Conservation (phyloP, 176 grass and related monocot genomes). For the Musa itinerans region DNA sequence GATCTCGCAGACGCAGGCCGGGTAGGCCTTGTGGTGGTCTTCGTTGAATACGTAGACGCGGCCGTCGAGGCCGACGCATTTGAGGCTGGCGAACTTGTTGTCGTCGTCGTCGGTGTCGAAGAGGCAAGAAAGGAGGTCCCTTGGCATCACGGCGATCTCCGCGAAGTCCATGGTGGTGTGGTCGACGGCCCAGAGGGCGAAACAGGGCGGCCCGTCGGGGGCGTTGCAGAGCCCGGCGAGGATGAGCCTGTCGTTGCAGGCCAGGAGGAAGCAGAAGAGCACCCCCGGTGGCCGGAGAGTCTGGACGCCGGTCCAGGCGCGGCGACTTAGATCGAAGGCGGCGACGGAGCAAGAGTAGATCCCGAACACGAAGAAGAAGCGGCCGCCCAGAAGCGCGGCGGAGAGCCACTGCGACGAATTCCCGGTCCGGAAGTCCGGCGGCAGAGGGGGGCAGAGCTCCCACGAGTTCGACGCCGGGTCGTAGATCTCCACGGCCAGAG, state of each 20-base stretch:
- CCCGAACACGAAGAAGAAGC: constrained; percentile 34
- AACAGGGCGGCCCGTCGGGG: constrained; percentile 2
- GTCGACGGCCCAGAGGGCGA: constrained; percentile 44
- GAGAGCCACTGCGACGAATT: constrained; percentile 48
- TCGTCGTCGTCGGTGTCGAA: constrained; percentile 40
- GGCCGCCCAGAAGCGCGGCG: constrained; percentile 21
- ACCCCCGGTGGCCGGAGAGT: constrained; percentile 26
- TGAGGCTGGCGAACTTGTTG: constrained; percentile 34
- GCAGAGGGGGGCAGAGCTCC: constrained; percentile 35
- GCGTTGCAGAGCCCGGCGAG: constrained; percentile 19
- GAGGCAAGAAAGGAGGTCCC: constrained; percentile 26
- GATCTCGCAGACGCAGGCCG: constrained; percentile 41
- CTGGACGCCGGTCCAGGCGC: constrained; percentile 24
- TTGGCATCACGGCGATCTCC: constrained; percentile 36
- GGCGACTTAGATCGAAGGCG: constrained; percentile 35
- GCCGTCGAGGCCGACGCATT: constrained; percentile 50
- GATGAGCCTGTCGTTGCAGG: constrained; percentile 23
- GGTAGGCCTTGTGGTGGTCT: constrained; percentile 39
- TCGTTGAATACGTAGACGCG: constrained; percentile 45
- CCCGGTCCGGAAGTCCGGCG: constrained; percentile 26
- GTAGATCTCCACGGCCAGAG: constrained; percentile 37
- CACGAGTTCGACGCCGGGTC: constrained; percentile 10
- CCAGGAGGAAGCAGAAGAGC: constrained; percentile 35
- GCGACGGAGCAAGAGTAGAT: constrained; percentile 35
- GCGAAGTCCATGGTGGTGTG: constrained; percentile 8